Conservation (phyloP, 805 yeast species). For the Groenewaldozyma salmanticensis region DNA sequence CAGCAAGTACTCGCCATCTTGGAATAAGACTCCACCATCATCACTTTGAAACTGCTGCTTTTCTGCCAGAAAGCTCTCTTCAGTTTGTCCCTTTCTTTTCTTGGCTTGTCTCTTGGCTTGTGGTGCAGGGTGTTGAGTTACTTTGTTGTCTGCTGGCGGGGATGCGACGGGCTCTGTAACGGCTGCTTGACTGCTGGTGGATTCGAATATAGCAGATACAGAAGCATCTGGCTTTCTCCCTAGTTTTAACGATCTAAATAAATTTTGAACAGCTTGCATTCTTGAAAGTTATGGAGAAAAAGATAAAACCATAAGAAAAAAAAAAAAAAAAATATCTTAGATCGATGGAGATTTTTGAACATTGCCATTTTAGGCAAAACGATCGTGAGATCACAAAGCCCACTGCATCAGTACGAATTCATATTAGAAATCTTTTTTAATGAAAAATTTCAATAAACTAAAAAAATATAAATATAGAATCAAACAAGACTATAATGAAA, state of each 20-base stretch:
- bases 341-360: too few relatives aligned
- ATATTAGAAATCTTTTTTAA: too few relatives aligned
- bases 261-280: background rate
- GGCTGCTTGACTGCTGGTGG: background rate
- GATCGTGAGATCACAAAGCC: too few relatives aligned
- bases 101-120: too few relatives aligned
- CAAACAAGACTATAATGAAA: too few relatives aligned
- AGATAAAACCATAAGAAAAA: too few relatives aligned
- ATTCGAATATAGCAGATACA: background rate
- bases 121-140: background rate
- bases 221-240: background rate
- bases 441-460: too few relatives aligned
- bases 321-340: too few relatives aligned
- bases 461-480: too few relatives aligned
- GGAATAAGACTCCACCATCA: conserved; percentile 41
- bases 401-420: too few relatives aligned
- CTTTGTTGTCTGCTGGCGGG: background rate
- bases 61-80: conserved; percentile 52
- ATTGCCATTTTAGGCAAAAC: too few relatives aligned
- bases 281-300: too few relatives aligned
- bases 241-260: background rate
- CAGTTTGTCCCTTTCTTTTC: conserved; percentile 60
- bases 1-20: conserved; percentile 13
- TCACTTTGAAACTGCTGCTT: conserved; percentile 35
- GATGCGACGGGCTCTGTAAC: background rate